Conservation (phyloP, 78 protist species). For the Salpingoeca rosetta region DNA sequence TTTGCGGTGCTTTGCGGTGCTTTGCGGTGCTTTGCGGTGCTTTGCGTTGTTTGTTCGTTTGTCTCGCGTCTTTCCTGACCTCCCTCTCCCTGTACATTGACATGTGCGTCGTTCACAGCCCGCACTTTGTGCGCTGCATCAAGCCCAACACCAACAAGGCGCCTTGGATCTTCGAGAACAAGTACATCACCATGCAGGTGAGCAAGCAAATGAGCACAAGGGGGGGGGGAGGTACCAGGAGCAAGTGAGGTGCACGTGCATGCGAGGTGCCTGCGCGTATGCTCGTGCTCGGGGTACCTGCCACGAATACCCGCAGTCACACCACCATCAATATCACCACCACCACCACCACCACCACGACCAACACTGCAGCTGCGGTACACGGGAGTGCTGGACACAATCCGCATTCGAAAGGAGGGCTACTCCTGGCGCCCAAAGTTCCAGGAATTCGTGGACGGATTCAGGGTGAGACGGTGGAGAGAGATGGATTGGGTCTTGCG, state of each 20-base stretch:
- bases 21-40: not conserved
- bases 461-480: too few relatives aligned
- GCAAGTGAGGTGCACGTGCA: too few relatives aligned
- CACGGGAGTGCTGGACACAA: constrained; percentile 68
- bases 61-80: not conserved
- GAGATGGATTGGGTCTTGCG: too few relatives aligned
- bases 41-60: not conserved
- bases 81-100: not conserved
- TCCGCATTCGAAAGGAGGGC: constrained; percentile 56
- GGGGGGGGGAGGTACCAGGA: too few relatives aligned
- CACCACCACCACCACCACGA: too few relatives aligned
- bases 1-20: not conserved
- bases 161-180: not conserved
- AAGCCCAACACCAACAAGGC: not conserved
- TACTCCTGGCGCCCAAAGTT: constrained; percentile 30
- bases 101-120: not conserved
- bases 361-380: constrained; percentile 71
- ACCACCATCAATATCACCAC: too few relatives aligned
- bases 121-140: constrained; percentile 20
- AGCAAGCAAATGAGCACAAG: too few relatives aligned
- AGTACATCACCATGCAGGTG: not conserved
- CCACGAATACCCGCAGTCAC: too few relatives aligned
- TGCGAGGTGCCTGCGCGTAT: too few relatives aligned
- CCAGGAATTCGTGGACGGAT: not conserved
- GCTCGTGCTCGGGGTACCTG: too few relatives aligned